Evolutionary conservation across 2,329 filamentous ascomycete species (phyloP).

Genomic region (Dactylellina drechsleri): DNA sequence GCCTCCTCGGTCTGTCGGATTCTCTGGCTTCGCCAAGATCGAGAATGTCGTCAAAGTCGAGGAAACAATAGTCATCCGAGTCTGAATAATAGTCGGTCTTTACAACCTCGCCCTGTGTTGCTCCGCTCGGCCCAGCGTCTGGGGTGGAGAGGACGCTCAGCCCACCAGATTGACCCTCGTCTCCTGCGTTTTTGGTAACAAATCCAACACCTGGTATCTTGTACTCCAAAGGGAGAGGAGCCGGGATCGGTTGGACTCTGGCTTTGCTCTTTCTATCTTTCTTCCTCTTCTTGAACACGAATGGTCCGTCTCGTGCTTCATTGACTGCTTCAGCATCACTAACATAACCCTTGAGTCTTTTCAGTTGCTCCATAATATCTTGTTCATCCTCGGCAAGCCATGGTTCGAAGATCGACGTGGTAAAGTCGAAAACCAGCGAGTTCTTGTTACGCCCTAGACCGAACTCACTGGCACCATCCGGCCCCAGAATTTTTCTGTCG

Average conservation of each 20-base stretch:
- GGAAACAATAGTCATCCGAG: constrained; percentile 24
- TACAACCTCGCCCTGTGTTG: no score
- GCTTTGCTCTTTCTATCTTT: neutral
- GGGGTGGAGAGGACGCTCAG: neutral
- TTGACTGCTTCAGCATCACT: neutral
- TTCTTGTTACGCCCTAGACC: neutral
- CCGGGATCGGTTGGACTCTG: neutral
- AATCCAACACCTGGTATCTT: neutral
- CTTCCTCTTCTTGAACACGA: constrained; percentile 18
- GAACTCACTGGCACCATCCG: constrained; percentile 1
- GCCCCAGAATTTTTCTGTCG: constrained; percentile 6
- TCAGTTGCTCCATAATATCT: neutral
- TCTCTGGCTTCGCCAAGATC: neutral
- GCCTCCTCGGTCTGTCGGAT: constrained; percentile 7
- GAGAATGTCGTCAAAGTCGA: constrained; percentile 8
- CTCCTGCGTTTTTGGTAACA: neutral
- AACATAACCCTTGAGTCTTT: neutral
- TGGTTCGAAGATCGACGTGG: neutral
- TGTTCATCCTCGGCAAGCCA: constrained; percentile 12
- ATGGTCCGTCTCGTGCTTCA: neutral
- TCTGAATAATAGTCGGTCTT: constrained; percentile 2
- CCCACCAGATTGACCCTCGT: neutral
- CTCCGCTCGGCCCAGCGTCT: neutral
- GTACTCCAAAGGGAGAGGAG: neutral
- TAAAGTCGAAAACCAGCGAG: neutral